Base-by-base conservation (phyloP, 2,329 filamentous ascomycete genomes). In the Penicillium sp. region DNA sequence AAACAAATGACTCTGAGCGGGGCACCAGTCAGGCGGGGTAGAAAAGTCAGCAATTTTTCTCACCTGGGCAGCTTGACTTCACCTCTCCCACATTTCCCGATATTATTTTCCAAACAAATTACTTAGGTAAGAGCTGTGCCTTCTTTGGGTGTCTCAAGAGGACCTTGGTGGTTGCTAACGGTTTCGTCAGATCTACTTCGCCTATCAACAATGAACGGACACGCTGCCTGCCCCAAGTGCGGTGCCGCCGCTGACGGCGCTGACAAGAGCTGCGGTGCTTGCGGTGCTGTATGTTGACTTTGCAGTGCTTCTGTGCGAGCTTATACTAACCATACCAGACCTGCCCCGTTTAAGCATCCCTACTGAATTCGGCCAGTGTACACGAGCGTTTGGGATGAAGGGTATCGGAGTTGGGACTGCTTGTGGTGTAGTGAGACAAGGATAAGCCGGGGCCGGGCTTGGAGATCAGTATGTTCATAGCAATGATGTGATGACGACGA, bases 141-240 rank as follows among this genome's bases (percentile, higher is more conserved):
- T 31, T 20, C 3, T 26, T 35, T 18, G 5, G 4, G 26, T 39
- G 9, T 31, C 7, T 44, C 2, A 13, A 35, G 47, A 29, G 53
- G 47, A 55, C 53, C 53, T 29, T 20, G 48, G 47, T 52, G 48
- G 53, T 52, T 34, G 4, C 26, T 52, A 31, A 48, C 38, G 13
- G 7, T 11, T 6, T 6, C 3, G 13, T 29, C 26, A 37, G 42
- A 53, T 52, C 56, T 50, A 60, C 18, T 46, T n/a, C 52, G 39
- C n/a, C 34, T 22, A 29, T 34, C 22, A 49, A 49, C 38, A 62
- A 66, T 66, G 64, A 59, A 61, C 48, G 62, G 56, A 50, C 63
- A 65, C 61, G 31, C 61, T 47, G 24, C 45, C 44, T 66, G 64
- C 58, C 64, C 64, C 39, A 66, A 64, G 57, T 66, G 64, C 44